These are phyloP conservation scores for Acanthamoeba healyi DNA, from an alignment of 208 protist genomes.

Conservation along the genomic window DNA sequence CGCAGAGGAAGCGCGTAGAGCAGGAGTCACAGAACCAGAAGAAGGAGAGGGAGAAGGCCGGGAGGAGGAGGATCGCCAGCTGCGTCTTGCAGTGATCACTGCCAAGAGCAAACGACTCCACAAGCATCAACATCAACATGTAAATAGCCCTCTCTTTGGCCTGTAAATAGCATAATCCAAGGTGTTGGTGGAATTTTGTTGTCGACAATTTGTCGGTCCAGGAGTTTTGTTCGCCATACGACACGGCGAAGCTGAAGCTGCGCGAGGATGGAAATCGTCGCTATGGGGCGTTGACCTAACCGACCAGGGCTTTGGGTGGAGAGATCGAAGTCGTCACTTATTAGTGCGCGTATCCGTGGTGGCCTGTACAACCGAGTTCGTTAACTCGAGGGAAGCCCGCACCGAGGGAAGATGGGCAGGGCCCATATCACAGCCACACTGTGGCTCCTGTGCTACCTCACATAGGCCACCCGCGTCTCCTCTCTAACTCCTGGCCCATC, in stretches of 20 bases:
- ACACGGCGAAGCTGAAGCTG: neutral
- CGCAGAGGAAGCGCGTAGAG: slow-evolving; percentile 41
- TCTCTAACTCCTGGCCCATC: neutral
- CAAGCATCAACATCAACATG: no score
- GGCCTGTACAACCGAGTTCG: neutral
- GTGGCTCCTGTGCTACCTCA: neutral
- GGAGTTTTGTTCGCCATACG: no score
- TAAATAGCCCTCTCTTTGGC: no score
- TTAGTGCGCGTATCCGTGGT: neutral
- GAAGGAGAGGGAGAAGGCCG: slow-evolving; percentile 1
- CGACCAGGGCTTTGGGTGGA: neutral
- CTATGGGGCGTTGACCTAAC: no score
- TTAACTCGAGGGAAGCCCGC: neutral
- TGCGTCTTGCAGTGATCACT: slow-evolving; percentile 27
- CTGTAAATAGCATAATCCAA: no score
- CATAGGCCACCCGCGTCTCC: neutral
- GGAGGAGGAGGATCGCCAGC: slow-evolving; percentile 47
- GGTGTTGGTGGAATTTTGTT: no score
- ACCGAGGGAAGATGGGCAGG: neutral
- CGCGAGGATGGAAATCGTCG: no score
- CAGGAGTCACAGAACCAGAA: slow-evolving; percentile 46
- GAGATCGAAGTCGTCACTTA: neutral
- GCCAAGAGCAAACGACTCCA: neutral
- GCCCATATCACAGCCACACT: neutral
- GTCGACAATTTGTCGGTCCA: no score